Evolutionary conservation across 2,329 filamentous ascomycete species (phyloP), one percentile per base, ranked within the genome.

Genomic region (Aaosphaeria arxii): DNA sequence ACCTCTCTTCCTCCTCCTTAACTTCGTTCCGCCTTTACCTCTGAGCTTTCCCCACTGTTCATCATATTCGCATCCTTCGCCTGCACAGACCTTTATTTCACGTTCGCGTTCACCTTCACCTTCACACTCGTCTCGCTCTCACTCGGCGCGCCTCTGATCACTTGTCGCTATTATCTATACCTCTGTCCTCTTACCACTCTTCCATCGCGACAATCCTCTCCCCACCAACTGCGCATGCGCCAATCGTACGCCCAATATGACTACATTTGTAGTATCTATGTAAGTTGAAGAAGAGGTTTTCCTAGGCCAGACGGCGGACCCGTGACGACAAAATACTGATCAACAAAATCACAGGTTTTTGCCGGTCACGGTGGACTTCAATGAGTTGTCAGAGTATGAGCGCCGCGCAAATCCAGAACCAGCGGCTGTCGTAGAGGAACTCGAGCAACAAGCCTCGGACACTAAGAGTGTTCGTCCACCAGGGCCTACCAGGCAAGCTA

Each of bases 321-420:
- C 4, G 39, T 35, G 38, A 36, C 40, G 28, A 31, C n/a, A 11
- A 42, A 51, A 40, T n/a, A 36, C 55, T 43, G 30, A 47, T 56
- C 62, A 44, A 58, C 45, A 43, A 32, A 5, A 5, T 9, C 43
- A n/a, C 66, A 96, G 91, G 48, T 96, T 96, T 67, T 82, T 96
- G 33, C 92, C 92, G 32, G 91, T 95, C 70, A 97, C 92, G 38
- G 79, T 96, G 63, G 86, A 95, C 70, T 97, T 97, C 70, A 66
- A 75, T 46, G 85, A 86, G 58, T 78, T 88, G 48, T 52, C 83
- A 7, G 77, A 54, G 6, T 59, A 71, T 30, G 54, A 53, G 48
- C 62, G 56, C 32, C 55, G 52, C 31, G 55, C 52, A 36, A 53
- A 52, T 24, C 61, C 49, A 50, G 50, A 46, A 30, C 60, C 51